Percentiles rank a stretch among this genome's conserved stretches.
These are phyloP conservation scores for Exophiala dermatitidis DNA, from an alignment of 2,329 filamentous ascomycete species.

Conservation along the genomic window DNA sequence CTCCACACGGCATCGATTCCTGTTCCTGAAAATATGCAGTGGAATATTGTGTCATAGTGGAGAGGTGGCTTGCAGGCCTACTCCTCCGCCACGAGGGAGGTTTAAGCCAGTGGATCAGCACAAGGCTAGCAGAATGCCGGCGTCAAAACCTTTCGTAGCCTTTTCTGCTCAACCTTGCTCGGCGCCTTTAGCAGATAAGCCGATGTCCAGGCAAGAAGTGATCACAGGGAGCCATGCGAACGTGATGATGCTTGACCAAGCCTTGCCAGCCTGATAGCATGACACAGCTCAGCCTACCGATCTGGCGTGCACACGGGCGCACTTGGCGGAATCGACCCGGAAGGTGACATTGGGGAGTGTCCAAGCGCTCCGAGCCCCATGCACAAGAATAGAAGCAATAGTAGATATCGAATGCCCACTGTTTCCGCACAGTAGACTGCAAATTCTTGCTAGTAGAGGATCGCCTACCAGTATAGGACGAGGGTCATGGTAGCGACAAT, in stretches of 20 bases:
- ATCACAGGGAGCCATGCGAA: no score
- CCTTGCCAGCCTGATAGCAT: background rate
- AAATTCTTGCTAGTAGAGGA: background rate
- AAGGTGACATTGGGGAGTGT: background rate
- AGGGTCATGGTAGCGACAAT: no score
- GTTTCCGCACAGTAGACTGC: background rate
- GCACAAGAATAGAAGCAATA: constrained; percentile 2
- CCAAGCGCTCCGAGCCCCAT: background rate
- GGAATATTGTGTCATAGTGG: constrained; percentile 8
- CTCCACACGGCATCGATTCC: constrained; percentile 13
- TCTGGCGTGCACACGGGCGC: background rate
- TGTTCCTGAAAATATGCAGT: constrained; percentile 8
- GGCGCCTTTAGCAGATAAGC: background rate
- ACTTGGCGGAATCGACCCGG: background rate
- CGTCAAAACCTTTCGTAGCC: background rate
- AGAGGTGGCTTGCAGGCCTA: background rate
- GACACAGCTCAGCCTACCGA: background rate
- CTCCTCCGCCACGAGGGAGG: background rate
- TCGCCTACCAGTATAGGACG: background rate
- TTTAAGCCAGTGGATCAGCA: background rate
- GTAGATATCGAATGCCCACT: background rate
- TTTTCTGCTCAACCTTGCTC: background rate
- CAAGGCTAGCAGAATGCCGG: background rate
- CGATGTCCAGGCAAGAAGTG: no score
- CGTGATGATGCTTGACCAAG: background rate